Evolutionary conservation across 495 filamentous ascomycete species (phyloP).

Genomic region (Neurospora cerealis): DNA sequence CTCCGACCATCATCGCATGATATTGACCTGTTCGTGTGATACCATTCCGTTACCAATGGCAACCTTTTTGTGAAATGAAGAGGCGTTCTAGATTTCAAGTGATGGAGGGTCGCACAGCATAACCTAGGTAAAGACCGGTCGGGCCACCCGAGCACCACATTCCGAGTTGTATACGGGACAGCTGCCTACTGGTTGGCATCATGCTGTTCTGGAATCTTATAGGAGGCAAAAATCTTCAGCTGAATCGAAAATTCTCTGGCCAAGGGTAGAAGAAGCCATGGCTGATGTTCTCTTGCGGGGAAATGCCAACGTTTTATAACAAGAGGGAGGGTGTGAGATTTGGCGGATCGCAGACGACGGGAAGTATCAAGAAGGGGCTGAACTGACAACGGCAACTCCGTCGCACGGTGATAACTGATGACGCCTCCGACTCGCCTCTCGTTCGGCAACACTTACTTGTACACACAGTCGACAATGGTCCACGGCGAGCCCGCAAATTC

Average conservation of each 20-base stretch:
- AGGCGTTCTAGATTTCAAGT: background rate
- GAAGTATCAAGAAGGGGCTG: background rate
- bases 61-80: background rate
- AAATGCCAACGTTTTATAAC: background rate
- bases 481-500: background rate
- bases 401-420: background rate
- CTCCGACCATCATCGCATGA: background rate
- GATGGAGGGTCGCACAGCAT: background rate
- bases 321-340: background rate
- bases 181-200: background rate
- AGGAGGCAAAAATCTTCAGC: background rate
- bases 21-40: background rate
- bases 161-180: background rate
- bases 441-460: background rate
- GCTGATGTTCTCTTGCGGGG: background rate
- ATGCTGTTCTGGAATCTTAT: background rate
- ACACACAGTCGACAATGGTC: background rate
- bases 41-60: background rate
- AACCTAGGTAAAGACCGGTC: background rate
- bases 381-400: background rate
- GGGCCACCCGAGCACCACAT: background rate
- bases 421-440: background rate
- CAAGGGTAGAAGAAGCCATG: background rate
- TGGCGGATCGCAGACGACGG: background rate
- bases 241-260: background rate